phyloP scores from a whole-genome alignment of 352 stramenopile species.

The Phytophthora crassamura region DNA sequence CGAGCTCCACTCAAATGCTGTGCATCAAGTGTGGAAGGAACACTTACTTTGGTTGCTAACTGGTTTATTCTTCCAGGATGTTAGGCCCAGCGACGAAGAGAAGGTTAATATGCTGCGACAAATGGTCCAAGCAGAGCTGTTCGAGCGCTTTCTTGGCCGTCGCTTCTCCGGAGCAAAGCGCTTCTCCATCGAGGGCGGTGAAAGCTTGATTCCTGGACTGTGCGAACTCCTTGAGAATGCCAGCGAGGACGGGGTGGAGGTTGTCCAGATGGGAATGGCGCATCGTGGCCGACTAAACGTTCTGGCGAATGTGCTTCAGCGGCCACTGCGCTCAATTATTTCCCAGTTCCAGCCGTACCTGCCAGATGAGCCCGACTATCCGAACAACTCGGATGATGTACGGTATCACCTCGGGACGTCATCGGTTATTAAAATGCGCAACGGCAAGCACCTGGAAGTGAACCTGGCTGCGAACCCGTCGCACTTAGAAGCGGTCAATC shows the following conservation, averaged over 20 bases:
- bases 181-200: slow-evolving; percentile 98
- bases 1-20: neutral
- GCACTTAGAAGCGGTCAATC: slow-evolving; percentile 99
- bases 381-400: slow-evolving; percentile 91
- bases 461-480: slow-evolving; percentile 98
- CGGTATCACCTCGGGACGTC: slow-evolving; percentile 89
- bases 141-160: slow-evolving; percentile 97
- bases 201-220: slow-evolving; percentile 96
- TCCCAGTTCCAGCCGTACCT: slow-evolving; percentile 88
- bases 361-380: slow-evolving; percentile 84
- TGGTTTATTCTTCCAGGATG: slow-evolving; percentile 32
- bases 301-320: slow-evolving; percentile 98
- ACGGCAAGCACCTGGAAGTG: slow-evolving; percentile 70
- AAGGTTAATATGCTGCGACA: slow-evolving; percentile 95
- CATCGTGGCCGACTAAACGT: slow-evolving; percentile 98
- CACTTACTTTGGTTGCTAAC: slow-evolving; percentile 6
- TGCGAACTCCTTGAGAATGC: slow-evolving; percentile 96
- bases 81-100: slow-evolving; percentile 78
- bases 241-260: slow-evolving; percentile 95
- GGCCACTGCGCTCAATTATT: slow-evolving; percentile 96
- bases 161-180: slow-evolving; percentile 96
- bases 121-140: slow-evolving; percentile 96
- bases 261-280: slow-evolving; percentile 99
- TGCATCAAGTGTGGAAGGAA: neutral
- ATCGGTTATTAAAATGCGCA: slow-evolving; percentile 73